phyloP scores from a whole-genome alignment of 2,329 filamentous ascomycete genomes.

The Cadophora sp. region DNA sequence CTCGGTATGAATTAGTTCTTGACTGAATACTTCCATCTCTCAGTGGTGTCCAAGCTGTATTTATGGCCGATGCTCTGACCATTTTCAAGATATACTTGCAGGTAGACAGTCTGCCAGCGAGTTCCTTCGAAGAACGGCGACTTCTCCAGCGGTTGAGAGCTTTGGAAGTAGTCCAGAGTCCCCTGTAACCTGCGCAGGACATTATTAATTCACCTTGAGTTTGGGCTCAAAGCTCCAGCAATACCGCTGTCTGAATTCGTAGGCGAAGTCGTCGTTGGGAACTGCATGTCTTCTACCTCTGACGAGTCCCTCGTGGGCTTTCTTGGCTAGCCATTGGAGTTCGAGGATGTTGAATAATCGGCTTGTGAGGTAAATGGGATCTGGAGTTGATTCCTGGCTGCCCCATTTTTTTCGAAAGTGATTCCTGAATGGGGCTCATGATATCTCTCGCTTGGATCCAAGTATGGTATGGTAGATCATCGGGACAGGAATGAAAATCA shows the following conservation, averaged over 20 bases:
- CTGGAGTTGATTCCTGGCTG: too few relatives aligned
- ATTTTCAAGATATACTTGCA: not conserved
- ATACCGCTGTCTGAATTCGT: not conserved
- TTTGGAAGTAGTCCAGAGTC: not conserved
- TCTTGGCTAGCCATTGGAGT: not conserved
- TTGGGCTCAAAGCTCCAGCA: not conserved
- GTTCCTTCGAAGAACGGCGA: not conserved
- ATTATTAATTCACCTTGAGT: not conserved
- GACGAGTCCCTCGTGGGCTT: not conserved
- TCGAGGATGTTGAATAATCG: not conserved
- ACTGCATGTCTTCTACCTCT: not conserved
- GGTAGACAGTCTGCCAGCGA: conserved; percentile 3
- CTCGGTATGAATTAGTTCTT: too few relatives aligned
- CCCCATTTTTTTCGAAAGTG: too few relatives aligned
- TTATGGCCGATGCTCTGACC: not conserved
- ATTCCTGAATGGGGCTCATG: too few relatives aligned
- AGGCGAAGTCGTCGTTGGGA: not conserved
- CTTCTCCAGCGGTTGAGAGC: not conserved
- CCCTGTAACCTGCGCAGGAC: not conserved
- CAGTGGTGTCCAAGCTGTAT: not conserved
- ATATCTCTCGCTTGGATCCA: conserved; percentile 3
- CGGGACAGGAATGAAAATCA: not conserved
- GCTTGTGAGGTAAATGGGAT: too few relatives aligned
- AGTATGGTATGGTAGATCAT: not conserved
- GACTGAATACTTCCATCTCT: not conserved